Evolutionary conservation across 768 basidiomycete species (phyloP).

Genomic region (Leccinellum albellum): DNA sequence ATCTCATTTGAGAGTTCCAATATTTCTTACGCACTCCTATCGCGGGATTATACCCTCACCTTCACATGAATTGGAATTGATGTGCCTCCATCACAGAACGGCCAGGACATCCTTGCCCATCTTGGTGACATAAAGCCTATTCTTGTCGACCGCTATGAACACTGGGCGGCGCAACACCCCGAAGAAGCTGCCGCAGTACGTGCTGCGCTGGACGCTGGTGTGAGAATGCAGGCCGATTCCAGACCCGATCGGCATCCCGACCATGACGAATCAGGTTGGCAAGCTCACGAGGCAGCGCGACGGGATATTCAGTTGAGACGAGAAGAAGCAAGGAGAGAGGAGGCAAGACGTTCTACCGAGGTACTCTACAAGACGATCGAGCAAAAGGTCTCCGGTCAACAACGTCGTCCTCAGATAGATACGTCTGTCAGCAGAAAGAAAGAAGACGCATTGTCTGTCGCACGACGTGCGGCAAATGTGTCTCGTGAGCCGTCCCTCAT

Average conservation of each 20-base stretch:
- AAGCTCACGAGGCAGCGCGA: constrained; percentile 31
- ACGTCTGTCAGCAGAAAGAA: constrained; percentile 27
- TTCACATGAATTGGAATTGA: constrained; percentile 13
- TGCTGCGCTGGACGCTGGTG: constrained; percentile 18
- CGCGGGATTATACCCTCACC: not conserved
- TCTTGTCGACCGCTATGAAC: constrained; percentile 61
- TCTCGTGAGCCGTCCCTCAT: constrained; percentile 25
- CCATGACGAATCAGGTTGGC: constrained; percentile 32
- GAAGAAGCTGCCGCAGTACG: constrained; percentile 30
- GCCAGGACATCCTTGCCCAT: constrained; percentile 66
- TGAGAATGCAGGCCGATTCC: constrained; percentile 23
- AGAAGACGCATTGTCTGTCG: constrained; percentile 27
- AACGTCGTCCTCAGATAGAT: constrained; percentile 27
- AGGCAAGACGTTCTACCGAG: constrained; percentile 31
- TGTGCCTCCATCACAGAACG: constrained; percentile 47
- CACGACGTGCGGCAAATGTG: constrained; percentile 23
- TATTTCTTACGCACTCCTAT: not conserved
- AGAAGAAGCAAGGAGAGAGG: constrained; percentile 36
- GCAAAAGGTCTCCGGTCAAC: constrained; percentile 15
- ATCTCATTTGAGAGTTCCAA: not conserved
- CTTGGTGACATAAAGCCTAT: constrained; percentile 62
- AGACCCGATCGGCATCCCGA: constrained; percentile 23
- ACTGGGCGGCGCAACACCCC: constrained; percentile 49
- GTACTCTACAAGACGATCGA: constrained; percentile 31
- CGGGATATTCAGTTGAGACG: constrained; percentile 30